Conservation (phyloP, 352 stramenopile genomes). For the Phytophthora rubi region DNA sequence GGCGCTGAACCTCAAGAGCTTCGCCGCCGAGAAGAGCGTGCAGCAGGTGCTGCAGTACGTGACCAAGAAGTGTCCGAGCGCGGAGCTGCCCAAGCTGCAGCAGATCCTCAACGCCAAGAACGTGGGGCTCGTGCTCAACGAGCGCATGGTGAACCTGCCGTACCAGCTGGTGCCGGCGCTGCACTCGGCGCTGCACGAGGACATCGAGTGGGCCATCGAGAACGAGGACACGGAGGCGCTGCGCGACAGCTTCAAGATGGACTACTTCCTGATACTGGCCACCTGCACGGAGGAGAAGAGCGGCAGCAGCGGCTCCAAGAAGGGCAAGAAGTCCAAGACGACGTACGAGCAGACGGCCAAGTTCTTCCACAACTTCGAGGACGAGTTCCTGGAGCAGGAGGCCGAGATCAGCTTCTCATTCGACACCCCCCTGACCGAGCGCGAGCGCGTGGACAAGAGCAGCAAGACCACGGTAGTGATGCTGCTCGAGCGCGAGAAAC, state of each 20-base stretch:
- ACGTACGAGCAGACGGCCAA: slow-evolving; percentile 70
- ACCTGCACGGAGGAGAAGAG: slow-evolving; percentile 69
- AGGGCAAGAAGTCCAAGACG: slow-evolving; percentile 81
- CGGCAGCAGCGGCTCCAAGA: slow-evolving; percentile 41
- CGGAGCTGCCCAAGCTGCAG: slow-evolving; percentile 57
- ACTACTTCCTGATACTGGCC: slow-evolving; percentile 85
- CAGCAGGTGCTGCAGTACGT: slow-evolving; percentile 83
- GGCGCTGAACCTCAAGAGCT: slow-evolving; percentile 67
- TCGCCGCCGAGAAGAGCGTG: slow-evolving; percentile 58
- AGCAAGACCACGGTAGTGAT: slow-evolving; percentile 80
- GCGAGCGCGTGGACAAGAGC: slow-evolving; percentile 61
- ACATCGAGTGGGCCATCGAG: slow-evolving; percentile 85
- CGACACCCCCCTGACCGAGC: slow-evolving; percentile 70
- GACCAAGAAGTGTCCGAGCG: slow-evolving; percentile 70
- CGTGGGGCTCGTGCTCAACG: slow-evolving; percentile 79
- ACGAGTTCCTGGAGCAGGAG: slow-evolving; percentile 85
- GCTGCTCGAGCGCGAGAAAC: slow-evolving; percentile 76
- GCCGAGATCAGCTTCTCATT: slow-evolving; percentile 76
- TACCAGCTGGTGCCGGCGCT: slow-evolving; percentile 86
- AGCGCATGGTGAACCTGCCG: slow-evolving; percentile 88
- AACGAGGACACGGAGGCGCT: slow-evolving; percentile 74
- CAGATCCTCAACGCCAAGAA: slow-evolving; percentile 63
- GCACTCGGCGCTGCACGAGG: slow-evolving; percentile 81
- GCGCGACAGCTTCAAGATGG: slow-evolving; percentile 74
- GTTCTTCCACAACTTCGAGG: slow-evolving; percentile 89